These are phyloP conservation scores for Pterocarpus santalinus DNA, from an alignment of 306 rosid genomes.

Conservation along the genomic window DNA sequence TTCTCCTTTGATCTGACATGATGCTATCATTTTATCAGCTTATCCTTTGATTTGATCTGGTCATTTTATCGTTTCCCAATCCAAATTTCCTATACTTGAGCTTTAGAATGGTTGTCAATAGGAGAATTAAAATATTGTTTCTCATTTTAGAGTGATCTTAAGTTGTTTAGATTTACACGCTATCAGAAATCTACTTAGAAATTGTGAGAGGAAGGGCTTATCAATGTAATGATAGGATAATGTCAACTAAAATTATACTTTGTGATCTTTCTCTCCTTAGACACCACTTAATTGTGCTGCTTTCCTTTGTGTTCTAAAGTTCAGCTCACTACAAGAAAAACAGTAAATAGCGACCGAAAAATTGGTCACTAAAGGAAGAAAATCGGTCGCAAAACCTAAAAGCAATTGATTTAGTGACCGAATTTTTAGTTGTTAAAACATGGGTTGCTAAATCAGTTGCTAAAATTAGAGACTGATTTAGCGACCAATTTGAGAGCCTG, in stretches of 20 bases:
- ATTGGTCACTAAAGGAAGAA: no score
- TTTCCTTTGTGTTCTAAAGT: background rate
- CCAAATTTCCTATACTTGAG: conserved; percentile 22
- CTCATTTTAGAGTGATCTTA: background rate
- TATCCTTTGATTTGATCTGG: conserved; percentile 13
- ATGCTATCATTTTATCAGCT: background rate
- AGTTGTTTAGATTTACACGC: conserved; percentile 4
- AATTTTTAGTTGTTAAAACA: no score
- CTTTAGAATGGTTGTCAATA: conserved; percentile 20
- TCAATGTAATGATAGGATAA: background rate
- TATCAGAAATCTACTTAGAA: background rate
- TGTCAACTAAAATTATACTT: background rate
- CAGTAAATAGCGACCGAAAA: no score
- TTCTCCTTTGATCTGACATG: conserved; percentile 32
- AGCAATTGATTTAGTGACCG: no score
- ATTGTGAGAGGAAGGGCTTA: background rate
- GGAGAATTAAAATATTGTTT: background rate
- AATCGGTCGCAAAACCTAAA: no score
- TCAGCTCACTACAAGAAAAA: background rate
- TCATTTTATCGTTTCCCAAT: conserved; percentile 5
- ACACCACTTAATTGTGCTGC: background rate
- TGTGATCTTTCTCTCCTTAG: background rate
- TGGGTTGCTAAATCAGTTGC: no score
- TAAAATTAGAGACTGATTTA: no score
- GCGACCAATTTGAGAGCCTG: no score